Conservation (phyloP, 2,329 filamentous ascomycete species). For the Diplodia seriata region DNA sequence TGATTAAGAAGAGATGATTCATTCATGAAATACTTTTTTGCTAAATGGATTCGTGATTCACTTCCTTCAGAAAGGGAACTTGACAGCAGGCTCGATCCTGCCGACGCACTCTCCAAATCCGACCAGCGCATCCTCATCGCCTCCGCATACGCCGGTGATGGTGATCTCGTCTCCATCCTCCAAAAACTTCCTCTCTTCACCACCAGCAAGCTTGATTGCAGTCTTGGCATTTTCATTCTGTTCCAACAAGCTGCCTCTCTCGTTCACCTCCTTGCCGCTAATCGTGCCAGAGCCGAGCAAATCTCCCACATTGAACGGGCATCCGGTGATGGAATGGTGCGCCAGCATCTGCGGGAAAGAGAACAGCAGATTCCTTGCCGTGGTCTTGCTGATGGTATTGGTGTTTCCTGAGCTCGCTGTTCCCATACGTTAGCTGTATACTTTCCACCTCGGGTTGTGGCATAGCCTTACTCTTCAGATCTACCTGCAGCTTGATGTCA, state of each 20-base stretch:
- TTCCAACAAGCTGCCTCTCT: conserved; percentile 74
- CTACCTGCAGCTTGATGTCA: conserved; percentile 73
- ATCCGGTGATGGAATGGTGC: conserved; percentile 79
- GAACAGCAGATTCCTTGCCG: conserved; percentile 74
- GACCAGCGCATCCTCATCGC: conserved; percentile 65
- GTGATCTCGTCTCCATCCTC: conserved; percentile 76
- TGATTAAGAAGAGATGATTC: too few relatives aligned
- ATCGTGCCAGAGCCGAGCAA: conserved; percentile 82
- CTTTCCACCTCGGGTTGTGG: neutral
- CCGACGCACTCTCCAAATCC: conserved; percentile 79
- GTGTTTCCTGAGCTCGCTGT: conserved; percentile 56
- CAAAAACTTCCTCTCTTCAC: conserved; percentile 73
- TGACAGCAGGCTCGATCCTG: conserved; percentile 57
- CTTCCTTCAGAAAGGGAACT: conserved; percentile 5
- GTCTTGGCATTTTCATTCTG: conserved; percentile 73
- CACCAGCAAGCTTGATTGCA: conserved; percentile 65
- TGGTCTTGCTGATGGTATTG: conserved; percentile 65
- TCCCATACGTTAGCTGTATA: conserved; percentile 35
- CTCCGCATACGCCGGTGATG: conserved; percentile 70
- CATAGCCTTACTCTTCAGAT: conserved; percentile 57
- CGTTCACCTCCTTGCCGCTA: conserved; percentile 64
- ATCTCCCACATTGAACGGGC: conserved; percentile 75
- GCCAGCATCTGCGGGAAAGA: conserved; percentile 85
- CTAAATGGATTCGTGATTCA: neutral
- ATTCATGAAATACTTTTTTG: too few relatives aligned